Evolutionary conservation across 2,329 filamentous ascomycete genomes (phyloP), one percentile per base, ranked within the genome.

Genomic region (Colletotrichum sp.): DNA sequence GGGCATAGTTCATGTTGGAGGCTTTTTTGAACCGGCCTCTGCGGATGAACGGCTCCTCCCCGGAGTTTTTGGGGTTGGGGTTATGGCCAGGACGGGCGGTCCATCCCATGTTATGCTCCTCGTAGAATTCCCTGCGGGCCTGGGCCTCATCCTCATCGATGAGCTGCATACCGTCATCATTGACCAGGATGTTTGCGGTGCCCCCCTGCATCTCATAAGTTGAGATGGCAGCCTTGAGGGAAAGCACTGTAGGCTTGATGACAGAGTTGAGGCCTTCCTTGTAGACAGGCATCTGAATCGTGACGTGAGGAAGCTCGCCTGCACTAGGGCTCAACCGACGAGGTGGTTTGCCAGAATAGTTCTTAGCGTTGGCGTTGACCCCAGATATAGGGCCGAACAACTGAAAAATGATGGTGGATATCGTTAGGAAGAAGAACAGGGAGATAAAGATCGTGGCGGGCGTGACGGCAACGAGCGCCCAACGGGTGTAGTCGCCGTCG

Each of bases 111-210:
- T 87, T 89, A 79, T 90, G 88, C 73, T 91, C 89, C 12, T 89
- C 86, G 78, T 91, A 92, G 77, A 90, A 91, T 2, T 90, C 88
- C 16, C 87, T 86, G 24, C 89, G 87, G 10, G 85, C 85, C 36
- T 86, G 82, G 6, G 87, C 86, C 16, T 90, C 85, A 14, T 89
- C 85, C 5, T 84, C 83, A 4, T 87, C 83, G 18, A 94, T 85
- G 38, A 92, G 82, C 80, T 93, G 92, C 88, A 94, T 91, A 72
- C 92, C 92, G 77, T 94, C 92, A 71, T 94, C 92, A 77, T 94
- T 93, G 80, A 94, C 84, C 79, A 93, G 93, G 76, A 94, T 92
- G 79, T 90, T 93, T 30, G 92, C 92, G 1, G 91, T 90, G 9
- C 92, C 92, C n/a, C 92, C 92, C 65, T 87, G 86, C 62, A 85